Evolutionary conservation across 345 rosid species (phyloP), one percentile per base, ranked within the genome.

Genomic region (Orychophragmus violaceus): DNA sequence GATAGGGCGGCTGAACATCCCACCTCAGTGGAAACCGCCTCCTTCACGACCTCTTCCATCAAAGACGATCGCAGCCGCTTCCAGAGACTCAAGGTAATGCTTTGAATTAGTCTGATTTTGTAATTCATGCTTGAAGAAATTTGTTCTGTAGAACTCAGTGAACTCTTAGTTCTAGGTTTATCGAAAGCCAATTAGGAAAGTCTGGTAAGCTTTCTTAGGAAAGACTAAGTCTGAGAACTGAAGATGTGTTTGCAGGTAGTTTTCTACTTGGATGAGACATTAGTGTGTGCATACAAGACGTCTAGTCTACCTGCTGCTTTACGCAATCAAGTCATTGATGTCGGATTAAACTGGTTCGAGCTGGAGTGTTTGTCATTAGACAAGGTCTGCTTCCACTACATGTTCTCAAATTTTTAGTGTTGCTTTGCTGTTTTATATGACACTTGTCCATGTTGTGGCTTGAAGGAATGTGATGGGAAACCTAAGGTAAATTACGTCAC

Each of bases 221-320:
- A n/a, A n/a, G n/a, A n/a, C n/a, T n/a, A n/a, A 41, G 46, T 17
- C 28, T 35, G 54, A 44, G 27, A 42, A 5, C 39, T 10, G 59
- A 23, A 17, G 3, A 48, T 48, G 53, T 8, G 16, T 51, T 29
- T 76, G 56, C 79, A 89, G 98, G 98, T 91, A 45, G 92, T 91
- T 72, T 95, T 89, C 8, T 92, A 91, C 76, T 82, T 91, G 82
- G 98, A 91, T 76, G 96, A 91, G 65, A 91, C 96, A 49, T 7
- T 66, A 39, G 61, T 53, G 60, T 17, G 60, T 53, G 61, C 41
- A 3, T 53, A 53, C 53, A 61, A 65, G 61, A 39, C 61, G 3
- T 25, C 85, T 1, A 87, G 85, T 68, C 74, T 89, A 54, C 83
- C 98, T 37, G 64, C 72, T 63, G 17, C 72, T 44, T 69, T 85